phyloP scores from a whole-genome alignment of 805 yeast genomes.

The Alloascoidea hylecoeti region DNA sequence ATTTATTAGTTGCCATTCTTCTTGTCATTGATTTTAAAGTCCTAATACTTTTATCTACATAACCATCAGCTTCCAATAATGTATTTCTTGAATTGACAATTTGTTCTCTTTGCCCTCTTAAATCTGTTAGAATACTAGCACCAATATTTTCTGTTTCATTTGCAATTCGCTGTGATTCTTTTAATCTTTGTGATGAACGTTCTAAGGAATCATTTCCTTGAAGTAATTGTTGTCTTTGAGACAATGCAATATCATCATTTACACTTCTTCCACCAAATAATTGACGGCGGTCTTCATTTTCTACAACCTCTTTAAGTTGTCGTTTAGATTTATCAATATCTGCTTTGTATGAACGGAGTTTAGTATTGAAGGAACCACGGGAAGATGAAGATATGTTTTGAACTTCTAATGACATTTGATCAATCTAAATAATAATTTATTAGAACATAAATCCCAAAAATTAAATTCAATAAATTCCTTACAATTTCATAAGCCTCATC shows the following conservation, averaged over 20 bases:
- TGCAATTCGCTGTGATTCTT: constrained; percentile 83
- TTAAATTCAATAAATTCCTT: constrained; percentile 9
- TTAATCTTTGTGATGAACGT: constrained; percentile 66
- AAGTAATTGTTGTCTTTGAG: constrained; percentile 74
- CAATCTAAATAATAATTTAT: constrained; percentile 25
- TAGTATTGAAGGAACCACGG: constrained; percentile 60
- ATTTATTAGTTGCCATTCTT: constrained; percentile 80
- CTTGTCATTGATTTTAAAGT: constrained; percentile 88
- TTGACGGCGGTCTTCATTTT: constrained; percentile 56
- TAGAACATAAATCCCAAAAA: not conserved
- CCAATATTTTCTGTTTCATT: constrained; percentile 88
- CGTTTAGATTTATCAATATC: constrained; percentile 44
- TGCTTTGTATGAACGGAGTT: constrained; percentile 54
- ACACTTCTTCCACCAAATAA: constrained; percentile 42
- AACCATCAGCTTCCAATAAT: constrained; percentile 77
- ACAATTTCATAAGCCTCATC: constrained; percentile 68
- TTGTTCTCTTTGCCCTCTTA: constrained; percentile 90
- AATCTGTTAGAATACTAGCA: constrained; percentile 74
- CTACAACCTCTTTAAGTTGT: constrained; percentile 34
- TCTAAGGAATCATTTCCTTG: constrained; percentile 70
- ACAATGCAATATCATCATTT: constrained; percentile 24
- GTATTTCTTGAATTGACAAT: constrained; percentile 76
- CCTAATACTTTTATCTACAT: constrained; percentile 78
- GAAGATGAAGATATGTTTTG: constrained; percentile 67
- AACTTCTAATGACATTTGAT: constrained; percentile 80